phyloP scores from a whole-genome alignment of 345 rosid genomes.

The Rhodamnia rubescens region DNA sequence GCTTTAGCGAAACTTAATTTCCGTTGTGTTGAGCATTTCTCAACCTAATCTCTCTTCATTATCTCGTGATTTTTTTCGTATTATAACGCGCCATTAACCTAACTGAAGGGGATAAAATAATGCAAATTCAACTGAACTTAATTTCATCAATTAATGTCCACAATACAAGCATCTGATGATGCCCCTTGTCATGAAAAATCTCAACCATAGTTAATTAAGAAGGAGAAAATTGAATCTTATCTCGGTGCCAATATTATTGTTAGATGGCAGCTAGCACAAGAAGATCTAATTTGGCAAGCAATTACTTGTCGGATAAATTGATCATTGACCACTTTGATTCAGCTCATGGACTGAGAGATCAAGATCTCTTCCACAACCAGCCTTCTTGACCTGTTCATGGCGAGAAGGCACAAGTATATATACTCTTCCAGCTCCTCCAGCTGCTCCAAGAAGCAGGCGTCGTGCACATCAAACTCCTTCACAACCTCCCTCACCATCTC shows the following conservation, averaged over 20 bases:
- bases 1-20: too few species aligned
- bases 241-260: neutral
- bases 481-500: conserved; percentile 42
- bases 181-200: too few species aligned
- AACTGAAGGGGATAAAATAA: too few species aligned
- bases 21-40: too few species aligned
- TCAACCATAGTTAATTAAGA: neutral
- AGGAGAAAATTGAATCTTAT: neutral
- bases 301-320: neutral
- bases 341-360: neutral
- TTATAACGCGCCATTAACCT: too few species aligned
- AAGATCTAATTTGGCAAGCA: neutral
- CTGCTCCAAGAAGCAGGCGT: conserved; percentile 50
- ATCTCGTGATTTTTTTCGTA: too few species aligned
- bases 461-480: conserved; percentile 34
- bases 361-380: conserved; percentile 37
- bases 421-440: conserved; percentile 75
- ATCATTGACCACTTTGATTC: neutral
- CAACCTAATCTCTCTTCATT: too few species aligned
- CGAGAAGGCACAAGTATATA: conserved; percentile 59
- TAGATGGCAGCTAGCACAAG: neutral
- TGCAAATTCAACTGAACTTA: too few species aligned
- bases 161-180: too few species aligned
- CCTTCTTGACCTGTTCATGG: conserved; percentile 72
- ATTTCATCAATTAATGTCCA: too few species aligned